Percentiles rank a stretch among this genome's conserved stretches.
phyloP scores from a whole-genome alignment of 768 basidiomycete species.

The Jaapia argillacea region DNA sequence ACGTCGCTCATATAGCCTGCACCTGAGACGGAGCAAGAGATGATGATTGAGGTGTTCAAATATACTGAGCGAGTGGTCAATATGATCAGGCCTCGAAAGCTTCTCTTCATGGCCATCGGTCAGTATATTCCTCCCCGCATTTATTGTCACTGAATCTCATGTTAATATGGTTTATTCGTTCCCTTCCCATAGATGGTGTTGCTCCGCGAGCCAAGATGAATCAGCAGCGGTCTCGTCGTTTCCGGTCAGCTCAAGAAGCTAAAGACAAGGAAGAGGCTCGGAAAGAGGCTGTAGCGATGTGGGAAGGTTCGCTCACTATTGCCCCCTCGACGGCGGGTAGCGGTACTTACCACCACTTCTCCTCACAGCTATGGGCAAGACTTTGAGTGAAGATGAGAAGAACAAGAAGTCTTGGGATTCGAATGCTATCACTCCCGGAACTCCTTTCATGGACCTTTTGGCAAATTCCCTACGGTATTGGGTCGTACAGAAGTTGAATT shows the following conservation, averaged over 20 bases:
- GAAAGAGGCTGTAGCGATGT: constrained; percentile 71
- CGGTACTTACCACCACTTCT: background rate
- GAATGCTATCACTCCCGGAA: constrained; percentile 98
- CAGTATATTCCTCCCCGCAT: constrained; percentile 17
- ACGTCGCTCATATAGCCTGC: constrained; percentile 83
- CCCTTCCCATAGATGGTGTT: constrained; percentile 83
- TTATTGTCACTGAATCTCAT: constrained; percentile 3
- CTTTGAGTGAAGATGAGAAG: constrained; percentile 69
- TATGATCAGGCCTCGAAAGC: constrained; percentile 90
- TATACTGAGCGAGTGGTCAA: constrained; percentile 97
- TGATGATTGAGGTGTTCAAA: constrained; percentile 97
- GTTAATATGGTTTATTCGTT: background rate
- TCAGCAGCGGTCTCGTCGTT: constrained; percentile 94
- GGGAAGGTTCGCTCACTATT: constrained; percentile 61
- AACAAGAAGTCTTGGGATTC: constrained; percentile 90
- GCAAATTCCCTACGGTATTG: constrained; percentile 88
- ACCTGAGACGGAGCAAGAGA: constrained; percentile 96
- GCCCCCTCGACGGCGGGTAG: background rate
- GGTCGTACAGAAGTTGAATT: constrained; percentile 92
- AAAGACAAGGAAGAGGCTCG: constrained; percentile 87
- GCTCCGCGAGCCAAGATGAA: constrained; percentile 99
- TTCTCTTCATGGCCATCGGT: constrained; percentile 99
- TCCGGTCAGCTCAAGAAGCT: constrained; percentile 91
- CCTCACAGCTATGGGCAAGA: constrained; percentile 82
- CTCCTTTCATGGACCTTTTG: constrained; percentile 94